Base-by-base conservation (phyloP, 306 rosid genomes). In the Lupinus albus region DNA sequence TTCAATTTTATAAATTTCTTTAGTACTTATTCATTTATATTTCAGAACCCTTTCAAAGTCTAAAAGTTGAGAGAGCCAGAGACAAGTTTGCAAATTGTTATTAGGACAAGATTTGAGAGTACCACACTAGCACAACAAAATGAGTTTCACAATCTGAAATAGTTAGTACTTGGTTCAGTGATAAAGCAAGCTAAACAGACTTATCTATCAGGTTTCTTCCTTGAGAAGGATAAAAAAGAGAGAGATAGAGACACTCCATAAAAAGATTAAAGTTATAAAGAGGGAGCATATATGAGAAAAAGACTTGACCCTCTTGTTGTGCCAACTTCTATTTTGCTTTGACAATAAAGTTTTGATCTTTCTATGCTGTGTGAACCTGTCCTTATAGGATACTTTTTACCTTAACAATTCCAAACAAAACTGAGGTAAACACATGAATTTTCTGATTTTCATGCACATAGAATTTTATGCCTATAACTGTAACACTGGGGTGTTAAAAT, bases 271-370 rank as follows among this genome's bases (percentile, higher is more conserved):
- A 76, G 71, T 69, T 39, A 47, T 51, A 63, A 74, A 71, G 66
- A 79, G 56, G 46, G 36, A 57, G 11, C 57, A 82, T 68, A 68
- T 78, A 79, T 74, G 68, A 78, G 88, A 86, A 71, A 74, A 77
- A 72, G 88, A 78, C 86, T 12, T 59, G 39, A 68, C 77, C 83
- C 83, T 73, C 82, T 76, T 64, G 48, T 65, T 52, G 46, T 64
- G 70, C 39, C 32, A 60, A 84, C 74, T 77, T 68, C 60, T 68
- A 68, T 49, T 75, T 58, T 61, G 61, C 80, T 76, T 84, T 78
- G 87, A 88, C 84, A 83, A 85, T 63, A 79, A 73, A 81, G 76
- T 81, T 85, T 67, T 81, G 79, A 82, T 83, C 83, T 83, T 78
- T 68, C 61, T 6, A 50, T 76, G 30, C 72, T 80, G 56, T 59